These are phyloP conservation scores for Phytopythium aichiense DNA, from an alignment of 352 stramenopile species.

Conservation along the genomic window DNA sequence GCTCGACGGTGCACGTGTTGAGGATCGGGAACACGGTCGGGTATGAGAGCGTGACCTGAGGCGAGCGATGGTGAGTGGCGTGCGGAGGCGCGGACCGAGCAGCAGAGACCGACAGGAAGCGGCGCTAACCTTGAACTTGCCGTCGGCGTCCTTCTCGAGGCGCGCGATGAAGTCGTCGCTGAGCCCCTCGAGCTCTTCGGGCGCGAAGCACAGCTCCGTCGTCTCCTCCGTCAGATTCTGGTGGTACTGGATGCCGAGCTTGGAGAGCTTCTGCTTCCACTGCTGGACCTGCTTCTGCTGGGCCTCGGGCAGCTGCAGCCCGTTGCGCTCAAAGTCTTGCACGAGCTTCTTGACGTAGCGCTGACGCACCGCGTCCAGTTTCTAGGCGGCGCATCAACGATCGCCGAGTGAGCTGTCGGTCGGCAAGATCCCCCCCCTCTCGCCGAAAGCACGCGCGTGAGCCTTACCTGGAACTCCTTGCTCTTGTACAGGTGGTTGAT, in stretches of 20 bases:
- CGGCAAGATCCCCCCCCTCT: neutral
- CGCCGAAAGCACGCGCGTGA: too few relatives aligned
- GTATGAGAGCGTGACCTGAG: constrained; percentile 80
- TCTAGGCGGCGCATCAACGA: constrained; percentile 14
- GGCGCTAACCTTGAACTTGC: constrained; percentile 69
- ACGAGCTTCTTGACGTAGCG: constrained; percentile 77
- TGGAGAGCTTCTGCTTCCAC: constrained; percentile 85
- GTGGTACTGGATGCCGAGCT: constrained; percentile 77
- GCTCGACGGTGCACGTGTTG: constrained; percentile 79
- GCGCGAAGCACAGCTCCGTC: constrained; percentile 74
- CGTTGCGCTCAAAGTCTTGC: constrained; percentile 85
- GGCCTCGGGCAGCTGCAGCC: constrained; percentile 61
- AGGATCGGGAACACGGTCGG: constrained; percentile 88
- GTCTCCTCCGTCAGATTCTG: constrained; percentile 86
- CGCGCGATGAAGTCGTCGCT: constrained; percentile 73
- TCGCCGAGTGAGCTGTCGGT: neutral
- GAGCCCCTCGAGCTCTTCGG: constrained; percentile 74
- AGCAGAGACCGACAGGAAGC: neutral
- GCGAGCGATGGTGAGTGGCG: neutral
- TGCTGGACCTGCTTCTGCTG: constrained; percentile 72
- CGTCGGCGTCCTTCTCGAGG: constrained; percentile 63
- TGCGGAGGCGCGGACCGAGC: neutral
- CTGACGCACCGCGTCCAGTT: constrained; percentile 48
- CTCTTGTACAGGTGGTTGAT: constrained; percentile 53
- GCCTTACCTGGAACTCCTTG: constrained; percentile 33